Base-by-base conservation (phyloP, 2,329 filamentous ascomycete species). In the Shiraia bambusicola region DNA sequence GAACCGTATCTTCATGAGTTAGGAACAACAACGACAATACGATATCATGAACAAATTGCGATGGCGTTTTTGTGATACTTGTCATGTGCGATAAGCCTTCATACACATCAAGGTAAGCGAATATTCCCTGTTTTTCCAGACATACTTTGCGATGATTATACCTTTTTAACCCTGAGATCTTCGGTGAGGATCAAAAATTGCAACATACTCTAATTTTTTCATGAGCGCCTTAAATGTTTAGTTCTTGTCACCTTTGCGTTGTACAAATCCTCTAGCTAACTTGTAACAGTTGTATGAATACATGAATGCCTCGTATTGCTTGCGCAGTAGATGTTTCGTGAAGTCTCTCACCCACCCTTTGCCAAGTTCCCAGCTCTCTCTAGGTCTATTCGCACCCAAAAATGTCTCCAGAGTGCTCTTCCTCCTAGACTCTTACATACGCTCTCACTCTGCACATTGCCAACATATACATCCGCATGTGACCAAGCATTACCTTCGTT, bases 171-270 rank as follows among this genome's bases (percentile, higher is more conserved):
- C 73, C 80, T 74, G 75, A 82, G 69, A 61, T 69, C 66, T 65
- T 65, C 74, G 43, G 69, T 82, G 80, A 81, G 71, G 79, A 82
- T 66, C 54, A 77, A 75, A 77, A 72, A 22, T 22, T 73, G 75
- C 76, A 81, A 80, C 79, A 59, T 54, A 83, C 79, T 84, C 80
- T 84, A 83, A 83, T 84, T 84, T 84, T 83, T 84, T 83, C 69
- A 78, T 83, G 81, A 84, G 61, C 64, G 53, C 46, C 36, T 19
- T 35, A 27, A 33, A 45, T 17, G 35, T 25, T 26, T 11, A 14
- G 25, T 9, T 28, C 16, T 41, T 37, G 34, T 50, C 37, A 16
- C 38, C 9, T 25, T 34, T 7, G 22, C 6, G 16, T 14, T 38
- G 47, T 16, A 17, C 12, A 27, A 26, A 27, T 25, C 27, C 42